phyloP scores from a whole-genome alignment of 2,329 filamentous ascomycete genomes.

The Lanzia echinophila region DNA sequence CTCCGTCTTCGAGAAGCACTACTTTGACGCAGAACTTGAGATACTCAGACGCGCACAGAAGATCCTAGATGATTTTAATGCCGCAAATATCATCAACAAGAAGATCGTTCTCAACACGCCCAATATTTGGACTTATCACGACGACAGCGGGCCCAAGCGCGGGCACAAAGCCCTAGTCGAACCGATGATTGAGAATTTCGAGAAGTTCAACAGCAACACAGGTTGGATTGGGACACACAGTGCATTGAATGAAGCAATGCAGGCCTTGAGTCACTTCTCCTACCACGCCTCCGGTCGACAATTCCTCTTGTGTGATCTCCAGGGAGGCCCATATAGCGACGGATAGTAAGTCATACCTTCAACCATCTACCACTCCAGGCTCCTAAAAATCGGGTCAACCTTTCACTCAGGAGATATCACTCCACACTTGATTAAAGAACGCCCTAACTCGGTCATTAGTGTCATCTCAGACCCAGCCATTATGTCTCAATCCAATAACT shows the following conservation, averaged over 20 bases:
- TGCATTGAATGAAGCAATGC: constrained; percentile 3
- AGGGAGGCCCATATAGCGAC: constrained; percentile 7
- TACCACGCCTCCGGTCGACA: constrained; percentile 1
- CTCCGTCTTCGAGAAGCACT: constrained; percentile 1
- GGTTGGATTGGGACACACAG: not conserved
- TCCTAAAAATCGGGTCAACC: not conserved
- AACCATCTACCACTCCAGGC: too few relatives aligned
- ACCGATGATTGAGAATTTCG: constrained; percentile 11
- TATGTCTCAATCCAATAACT: constrained; percentile 3
- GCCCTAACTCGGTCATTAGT: not conserved
- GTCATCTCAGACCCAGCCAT: constrained; percentile 10
- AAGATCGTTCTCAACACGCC: constrained; percentile 4
- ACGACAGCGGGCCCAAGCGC: not conserved
- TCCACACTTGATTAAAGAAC: too few relatives aligned
- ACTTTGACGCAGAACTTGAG: constrained; percentile 4
- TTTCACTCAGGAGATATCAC: too few relatives aligned
- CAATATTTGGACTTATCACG: not conserved
- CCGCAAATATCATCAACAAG: not conserved
- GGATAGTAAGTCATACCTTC: constrained; percentile 1
- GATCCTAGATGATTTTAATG: constrained; percentile 6
- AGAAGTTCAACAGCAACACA: constrained; percentile 12
- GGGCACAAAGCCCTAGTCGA: not conserved
- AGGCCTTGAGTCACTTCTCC: constrained; percentile 11
- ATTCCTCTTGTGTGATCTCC: constrained; percentile 9
- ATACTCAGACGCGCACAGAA: not conserved